Percentiles rank a stretch among this genome's conserved stretches.
Conservation (phyloP, 495 filamentous ascomycete genomes). For the Entonaema liquescens region DNA sequence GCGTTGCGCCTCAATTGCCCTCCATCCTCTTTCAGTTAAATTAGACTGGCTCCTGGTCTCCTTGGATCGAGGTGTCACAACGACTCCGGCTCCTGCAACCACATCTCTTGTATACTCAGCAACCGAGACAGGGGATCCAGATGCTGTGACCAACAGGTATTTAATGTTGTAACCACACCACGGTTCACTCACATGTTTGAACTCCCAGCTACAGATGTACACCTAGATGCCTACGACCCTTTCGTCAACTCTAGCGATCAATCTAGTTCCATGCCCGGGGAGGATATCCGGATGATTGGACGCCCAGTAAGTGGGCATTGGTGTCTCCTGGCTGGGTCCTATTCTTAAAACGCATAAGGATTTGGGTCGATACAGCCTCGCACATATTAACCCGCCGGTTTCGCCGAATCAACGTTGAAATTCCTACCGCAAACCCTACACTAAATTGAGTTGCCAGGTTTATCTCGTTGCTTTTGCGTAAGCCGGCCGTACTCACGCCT, state of each 20-base stretch:
- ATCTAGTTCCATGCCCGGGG: conserved; percentile 32
- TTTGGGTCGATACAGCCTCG: conserved; percentile 41
- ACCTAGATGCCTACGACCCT: conserved; percentile 21
- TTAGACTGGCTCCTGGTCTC: conserved; percentile 22
- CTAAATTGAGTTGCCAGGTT: conserved; percentile 39
- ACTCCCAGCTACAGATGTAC: conserved; percentile 1
- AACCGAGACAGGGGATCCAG: conserved; percentile 39
- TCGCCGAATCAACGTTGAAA: conserved; percentile 39
- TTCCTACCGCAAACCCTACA: conserved; percentile 28
- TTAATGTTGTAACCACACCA: conserved; percentile 42
- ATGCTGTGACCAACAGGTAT: conserved; percentile 40
- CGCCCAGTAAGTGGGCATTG: conserved; percentile 24
- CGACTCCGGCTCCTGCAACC: conserved; percentile 42
- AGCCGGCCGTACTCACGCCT: conserved; percentile 35
- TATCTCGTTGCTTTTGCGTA: conserved; percentile 38
- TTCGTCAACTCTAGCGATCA: conserved; percentile 10
- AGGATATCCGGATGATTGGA: conserved; percentile 39
- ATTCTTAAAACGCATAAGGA: conserved; percentile 22
- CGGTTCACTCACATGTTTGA: conserved; percentile 31
- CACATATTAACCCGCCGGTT: conserved; percentile 41
- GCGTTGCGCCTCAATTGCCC: conserved; percentile 37
- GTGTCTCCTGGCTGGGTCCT: conserved; percentile 23
- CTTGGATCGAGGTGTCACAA: conserved; percentile 43
- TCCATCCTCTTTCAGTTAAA: conserved; percentile 28
- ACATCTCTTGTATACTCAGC: conserved; percentile 41